Evolutionary conservation across 345 rosid genomes (phyloP), one percentile per base, ranked within the genome.

Genomic region (Pistacia vera): DNA sequence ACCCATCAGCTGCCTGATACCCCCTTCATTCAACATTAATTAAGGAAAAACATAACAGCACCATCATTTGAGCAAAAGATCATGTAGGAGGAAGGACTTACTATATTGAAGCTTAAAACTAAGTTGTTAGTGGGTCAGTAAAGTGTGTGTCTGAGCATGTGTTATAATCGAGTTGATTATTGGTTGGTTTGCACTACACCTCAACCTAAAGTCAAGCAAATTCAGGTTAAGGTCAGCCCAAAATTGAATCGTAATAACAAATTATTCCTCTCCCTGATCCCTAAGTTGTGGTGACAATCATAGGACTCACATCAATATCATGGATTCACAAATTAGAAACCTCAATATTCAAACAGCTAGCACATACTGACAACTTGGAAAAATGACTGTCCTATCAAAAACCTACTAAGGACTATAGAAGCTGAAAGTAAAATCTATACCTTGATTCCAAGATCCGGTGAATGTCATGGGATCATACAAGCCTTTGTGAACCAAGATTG

Each of bases 361-460:
- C 30, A 30, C 7, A 9, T 7, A 10, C 51, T 48, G 30, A 73
- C 52, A 49, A 35, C 60, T 10, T 33, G 12, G n/a, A 17, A 33
- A 2, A 30, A 73, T 63, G 28, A 51, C 52, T 28, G n/a, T 44
- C 48, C 25, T 16, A 28, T 33, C 56, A 73, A 49, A 18, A 14
- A 11, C 44, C 76, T 13, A 13, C n/a, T 17, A 13, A 38, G 16
- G 11, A 59, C 14, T 11, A 36, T n/a, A 64, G 70, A 38, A 36
- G 55, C 25, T 38, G 22, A 64, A 63, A 74, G 63, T 54, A 63
- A 64, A 70, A 38, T 13, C 46, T 41, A 35, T 74, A 74, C 63
- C 70, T 20, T 41, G 51, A 74, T 20, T 74, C 25, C 11, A 13
- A 63, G 69, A 35, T 62, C 55, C 17, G 46, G 14, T 62, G 57